Conservation (phyloP, 1,284 basidiomycete species). For the Cutaneotrichosporon arboriforme region DNA sequence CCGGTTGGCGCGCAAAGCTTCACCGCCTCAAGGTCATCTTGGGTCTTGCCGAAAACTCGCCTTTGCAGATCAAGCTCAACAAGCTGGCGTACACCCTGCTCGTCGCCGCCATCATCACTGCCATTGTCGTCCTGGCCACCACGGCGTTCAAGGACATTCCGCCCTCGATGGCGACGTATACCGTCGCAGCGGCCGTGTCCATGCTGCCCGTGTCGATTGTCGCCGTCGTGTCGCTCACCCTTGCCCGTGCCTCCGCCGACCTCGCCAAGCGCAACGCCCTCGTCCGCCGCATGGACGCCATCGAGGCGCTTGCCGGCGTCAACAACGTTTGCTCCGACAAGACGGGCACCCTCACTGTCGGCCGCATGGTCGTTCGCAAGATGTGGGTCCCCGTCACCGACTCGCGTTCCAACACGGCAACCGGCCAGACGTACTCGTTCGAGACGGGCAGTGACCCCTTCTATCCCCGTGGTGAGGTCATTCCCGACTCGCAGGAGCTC, state of each 20-base stretch:
- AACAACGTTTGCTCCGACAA: slow-evolving; percentile 62
- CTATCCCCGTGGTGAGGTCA: slow-evolving; percentile 48
- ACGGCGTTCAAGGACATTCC: slow-evolving; percentile 52
- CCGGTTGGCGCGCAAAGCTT: slow-evolving; percentile 43
- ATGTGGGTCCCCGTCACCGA: slow-evolving; percentile 53
- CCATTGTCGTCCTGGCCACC: slow-evolving; percentile 58
- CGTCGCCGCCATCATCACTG: slow-evolving; percentile 55
- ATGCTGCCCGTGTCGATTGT: slow-evolving; percentile 54
- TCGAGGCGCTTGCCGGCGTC: slow-evolving; percentile 60
- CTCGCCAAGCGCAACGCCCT: slow-evolving; percentile 52
- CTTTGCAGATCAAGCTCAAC: slow-evolving; percentile 59
- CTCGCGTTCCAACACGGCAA: slow-evolving; percentile 24
- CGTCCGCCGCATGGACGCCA: slow-evolving; percentile 50
- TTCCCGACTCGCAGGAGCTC: slow-evolving; percentile 19
- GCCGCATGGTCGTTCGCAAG: slow-evolving; percentile 56
- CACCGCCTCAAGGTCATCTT: slow-evolving; percentile 46
- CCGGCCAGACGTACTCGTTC: slow-evolving; percentile 46
- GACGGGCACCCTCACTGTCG: slow-evolving; percentile 61
- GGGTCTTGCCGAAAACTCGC: slow-evolving; percentile 54
- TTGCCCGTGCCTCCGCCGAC: slow-evolving; percentile 46
- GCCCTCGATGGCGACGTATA: slow-evolving; percentile 48
- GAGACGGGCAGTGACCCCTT: slow-evolving; percentile 49
- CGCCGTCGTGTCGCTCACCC: slow-evolving; percentile 48
- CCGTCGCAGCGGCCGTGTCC: slow-evolving; percentile 54
- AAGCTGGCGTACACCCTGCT: slow-evolving; percentile 61